Base-by-base conservation (phyloP, 2,329 filamentous ascomycete genomes). In the Stemphylium vesicarium region DNA sequence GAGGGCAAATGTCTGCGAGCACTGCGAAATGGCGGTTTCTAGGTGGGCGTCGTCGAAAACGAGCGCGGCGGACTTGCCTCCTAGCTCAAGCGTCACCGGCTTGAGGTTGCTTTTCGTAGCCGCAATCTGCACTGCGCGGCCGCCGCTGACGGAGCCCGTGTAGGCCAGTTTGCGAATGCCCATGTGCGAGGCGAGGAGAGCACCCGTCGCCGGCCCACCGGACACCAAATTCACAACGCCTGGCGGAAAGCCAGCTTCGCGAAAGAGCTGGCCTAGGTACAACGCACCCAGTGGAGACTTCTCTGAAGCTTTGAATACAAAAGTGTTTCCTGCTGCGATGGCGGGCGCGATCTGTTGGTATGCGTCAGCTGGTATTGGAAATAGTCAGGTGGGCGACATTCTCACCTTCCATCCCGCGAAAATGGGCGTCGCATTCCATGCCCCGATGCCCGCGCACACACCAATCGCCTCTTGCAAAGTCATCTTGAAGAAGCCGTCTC, bases 181-280 rank as follows among this genome's bases (percentile, higher is more conserved):
- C 22, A 24, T 24, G 6, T 24, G 22, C 22, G 22, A 6, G 22
- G 22, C 22, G 22, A 24, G 22, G 7, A 24, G 22, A n/a, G 70
- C 72, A 15, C 74, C 74, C 0, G 68, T 71, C 13, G 57, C 55
- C 3, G 74, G 74, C 38, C 64, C 68, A 6, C 70, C 70, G 1
- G 70, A 62, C 5, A 73, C 2, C 8, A 65, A 68, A 59, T 79
- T 77, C 48, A 80, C 61, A 1, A 79, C 76, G 12, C 76, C 77
- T 29, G 76, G 71, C 4, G 75, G 76, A 40, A 77, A 73, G 16
- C 64, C 66, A 37, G 69, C 68, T 51, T 76, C 68, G 31, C 72
- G 64, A 50, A 77, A 48, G 1, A 77, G 56, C 4, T 61, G 51
- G 4, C 59, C 66, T 4, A 68, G 44, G 13, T 68, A 52, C 5